Percentiles rank a stretch among this genome's conserved stretches.
phyloP scores from a whole-genome alignment of 2,329 filamentous ascomycete species.

The Aspergillus texensis region DNA sequence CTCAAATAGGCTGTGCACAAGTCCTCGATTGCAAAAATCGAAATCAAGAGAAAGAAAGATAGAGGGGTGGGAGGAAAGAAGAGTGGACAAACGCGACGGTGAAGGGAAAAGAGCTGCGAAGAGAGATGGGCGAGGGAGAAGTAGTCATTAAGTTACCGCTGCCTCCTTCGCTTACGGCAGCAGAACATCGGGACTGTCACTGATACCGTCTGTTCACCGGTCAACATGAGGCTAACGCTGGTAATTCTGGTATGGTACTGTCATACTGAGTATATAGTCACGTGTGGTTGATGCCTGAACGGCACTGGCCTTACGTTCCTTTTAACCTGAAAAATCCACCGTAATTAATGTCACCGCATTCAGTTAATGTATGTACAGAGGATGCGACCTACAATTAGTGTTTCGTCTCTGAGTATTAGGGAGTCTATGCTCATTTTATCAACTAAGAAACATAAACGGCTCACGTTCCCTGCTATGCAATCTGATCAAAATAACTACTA shows the following conservation, averaged over 20 bases:
- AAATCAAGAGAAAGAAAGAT: conserved; percentile 11
- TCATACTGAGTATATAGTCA: not conserved
- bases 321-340: not conserved
- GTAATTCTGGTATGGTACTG: not conserved
- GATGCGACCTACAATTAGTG: not conserved
- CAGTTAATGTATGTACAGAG: not conserved
- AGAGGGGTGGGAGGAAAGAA: conserved; percentile 11
- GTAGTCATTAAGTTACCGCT: not conserved
- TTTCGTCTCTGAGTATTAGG: not conserved
- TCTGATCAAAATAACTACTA: not conserved
- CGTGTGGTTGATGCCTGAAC: not conserved
- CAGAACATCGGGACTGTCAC: not conserved
- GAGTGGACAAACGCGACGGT: conserved; percentile 18
- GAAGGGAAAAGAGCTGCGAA: conserved; percentile 21
- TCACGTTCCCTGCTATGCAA: not conserved
- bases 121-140: conserved; percentile 5
- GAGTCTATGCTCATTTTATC: not conserved
- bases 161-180: conserved; percentile 9
- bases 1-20: conserved; percentile 19
- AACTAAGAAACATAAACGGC: not conserved
- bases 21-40: conserved; percentile 12
- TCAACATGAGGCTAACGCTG: not conserved
- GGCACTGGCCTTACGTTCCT: not conserved
- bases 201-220: not conserved
- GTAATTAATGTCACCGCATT: not conserved